A percentile compares a stretch with the other conserved stretches of the same genome.
Conservation (phyloP, 306 rosid species). For the Inga laurina region DNA sequence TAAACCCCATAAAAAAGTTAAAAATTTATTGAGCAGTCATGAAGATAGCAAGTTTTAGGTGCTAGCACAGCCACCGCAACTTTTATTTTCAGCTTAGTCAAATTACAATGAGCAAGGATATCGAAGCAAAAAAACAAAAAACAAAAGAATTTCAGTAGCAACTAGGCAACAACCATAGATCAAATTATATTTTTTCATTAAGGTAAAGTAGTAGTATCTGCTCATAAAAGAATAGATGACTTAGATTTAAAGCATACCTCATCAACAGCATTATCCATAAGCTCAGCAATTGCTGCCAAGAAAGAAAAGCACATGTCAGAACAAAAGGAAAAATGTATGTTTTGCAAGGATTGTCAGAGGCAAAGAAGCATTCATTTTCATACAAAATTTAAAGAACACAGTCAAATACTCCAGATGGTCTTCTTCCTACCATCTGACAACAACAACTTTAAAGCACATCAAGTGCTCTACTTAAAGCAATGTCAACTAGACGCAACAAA, state of each 20-base stretch:
- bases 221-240: constrained; percentile 25
- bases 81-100: not conserved
- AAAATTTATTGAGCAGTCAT: not conserved
- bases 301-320: constrained; percentile 21
- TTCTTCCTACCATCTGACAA: not conserved
- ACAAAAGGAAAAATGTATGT: not conserved
- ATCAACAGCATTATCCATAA: constrained; percentile 92
- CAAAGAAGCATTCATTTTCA: constrained; percentile 7
- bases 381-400: constrained; percentile 11
- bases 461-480: not conserved
- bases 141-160: not conserved
- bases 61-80: not conserved
- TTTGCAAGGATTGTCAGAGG: constrained; percentile 13
- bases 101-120: not conserved
- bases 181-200: constrained; percentile 18
- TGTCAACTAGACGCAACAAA: not conserved
- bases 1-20: not conserved
- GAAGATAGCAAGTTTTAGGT: not conserved
- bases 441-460: constrained; percentile 11
- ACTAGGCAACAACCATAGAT: constrained; percentile 12
- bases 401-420: constrained; percentile 21
- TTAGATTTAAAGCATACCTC: constrained; percentile 57
- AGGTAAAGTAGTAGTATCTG: constrained; percentile 1
- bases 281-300: constrained; percentile 93
- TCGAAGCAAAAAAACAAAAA: not conserved